Conservation (phyloP, 306 rosid genomes). For the Lotus japonicus region DNA sequence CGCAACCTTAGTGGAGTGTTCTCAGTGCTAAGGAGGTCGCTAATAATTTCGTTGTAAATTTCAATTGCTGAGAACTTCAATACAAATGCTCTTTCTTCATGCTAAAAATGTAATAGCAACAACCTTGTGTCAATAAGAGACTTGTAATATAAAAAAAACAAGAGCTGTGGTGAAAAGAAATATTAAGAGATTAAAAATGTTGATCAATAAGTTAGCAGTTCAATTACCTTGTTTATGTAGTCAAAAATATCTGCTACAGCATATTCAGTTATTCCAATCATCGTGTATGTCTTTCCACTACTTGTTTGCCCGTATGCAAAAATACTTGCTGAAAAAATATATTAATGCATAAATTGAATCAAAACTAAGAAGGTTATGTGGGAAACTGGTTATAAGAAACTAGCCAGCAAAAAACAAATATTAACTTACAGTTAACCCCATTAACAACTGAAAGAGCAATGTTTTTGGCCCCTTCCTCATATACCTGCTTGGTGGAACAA, state of each 20-base stretch:
- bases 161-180: not conserved
- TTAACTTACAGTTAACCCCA: slow-evolving; percentile 82
- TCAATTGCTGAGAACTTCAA: slow-evolving; percentile 86
- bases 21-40: slow-evolving; percentile 80
- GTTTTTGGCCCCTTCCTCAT: slow-evolving; percentile 74
- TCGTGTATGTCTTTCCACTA: slow-evolving; percentile 93
- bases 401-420: not conserved
- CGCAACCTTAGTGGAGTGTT: slow-evolving; percentile 69
- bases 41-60: slow-evolving; percentile 80
- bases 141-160: slow-evolving; percentile 3
- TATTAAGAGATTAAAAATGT: not conserved
- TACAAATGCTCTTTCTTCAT: slow-evolving; percentile 86
- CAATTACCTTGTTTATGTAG: slow-evolving; percentile 61
- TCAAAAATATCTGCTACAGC: slow-evolving; percentile 82
- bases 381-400: slow-evolving; percentile 17
- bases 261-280: slow-evolving; percentile 81
- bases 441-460: slow-evolving; percentile 78
- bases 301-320: slow-evolving; percentile 96
- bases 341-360: slow-evolving; percentile 8
- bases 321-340: slow-evolving; percentile 62
- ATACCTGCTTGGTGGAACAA: slow-evolving; percentile 69
- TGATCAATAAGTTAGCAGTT: not conserved
- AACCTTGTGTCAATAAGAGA: not conserved
- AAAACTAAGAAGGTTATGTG: not conserved
- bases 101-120: slow-evolving; percentile 38